Conservation (phyloP, 768 basidiomycete species). For the Neoboletus subvelutipes region DNA sequence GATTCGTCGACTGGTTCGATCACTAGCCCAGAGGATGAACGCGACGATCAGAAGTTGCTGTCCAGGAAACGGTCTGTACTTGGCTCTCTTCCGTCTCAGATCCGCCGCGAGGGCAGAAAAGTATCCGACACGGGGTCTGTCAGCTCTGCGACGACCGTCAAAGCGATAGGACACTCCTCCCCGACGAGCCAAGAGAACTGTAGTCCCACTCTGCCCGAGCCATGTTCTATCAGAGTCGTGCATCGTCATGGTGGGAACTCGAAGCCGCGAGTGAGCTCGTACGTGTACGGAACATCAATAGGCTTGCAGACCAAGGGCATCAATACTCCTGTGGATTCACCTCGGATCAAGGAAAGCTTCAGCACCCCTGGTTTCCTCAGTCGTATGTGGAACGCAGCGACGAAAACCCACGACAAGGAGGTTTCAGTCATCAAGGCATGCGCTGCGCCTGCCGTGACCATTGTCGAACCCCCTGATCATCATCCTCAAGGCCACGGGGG, state of each 20-base stretch:
- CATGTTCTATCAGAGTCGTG: slow-evolving; percentile 28
- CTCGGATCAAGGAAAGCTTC: slow-evolving; percentile 35
- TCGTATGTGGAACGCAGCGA: slow-evolving; percentile 73
- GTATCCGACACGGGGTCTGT: slow-evolving; percentile 35
- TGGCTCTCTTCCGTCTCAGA: slow-evolving; percentile 46
- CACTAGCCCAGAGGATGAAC: slow-evolving; percentile 50
- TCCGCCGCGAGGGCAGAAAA: slow-evolving; percentile 42
- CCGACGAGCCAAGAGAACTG: slow-evolving; percentile 16
- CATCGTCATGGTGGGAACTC: slow-evolving; percentile 25
- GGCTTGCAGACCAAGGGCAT: slow-evolving; percentile 15
- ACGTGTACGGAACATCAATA: slow-evolving; percentile 25
- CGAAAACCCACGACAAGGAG: slow-evolving; percentile 38
- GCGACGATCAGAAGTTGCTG: slow-evolving; percentile 24
- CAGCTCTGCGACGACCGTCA: slow-evolving; percentile 37
- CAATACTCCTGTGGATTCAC: slow-evolving; percentile 16
- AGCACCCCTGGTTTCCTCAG: slow-evolving; percentile 58
- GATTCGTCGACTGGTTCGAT: slow-evolving; percentile 54
- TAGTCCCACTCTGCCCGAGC: slow-evolving; percentile 14
- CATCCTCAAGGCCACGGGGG: slow-evolving; percentile 30
- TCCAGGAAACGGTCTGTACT: slow-evolving; percentile 43
- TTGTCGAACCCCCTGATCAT: slow-evolving; percentile 27
- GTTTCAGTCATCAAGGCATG: slow-evolving; percentile 9
- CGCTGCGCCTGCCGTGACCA: slow-evolving; percentile 18
- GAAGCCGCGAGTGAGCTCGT: slow-evolving; percentile 30
- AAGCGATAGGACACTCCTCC: slow-evolving; percentile 27